Evolutionary conservation across 192 early-diverging fungal genomes (phyloP).

Genomic region (Mortierella antarctica): DNA sequence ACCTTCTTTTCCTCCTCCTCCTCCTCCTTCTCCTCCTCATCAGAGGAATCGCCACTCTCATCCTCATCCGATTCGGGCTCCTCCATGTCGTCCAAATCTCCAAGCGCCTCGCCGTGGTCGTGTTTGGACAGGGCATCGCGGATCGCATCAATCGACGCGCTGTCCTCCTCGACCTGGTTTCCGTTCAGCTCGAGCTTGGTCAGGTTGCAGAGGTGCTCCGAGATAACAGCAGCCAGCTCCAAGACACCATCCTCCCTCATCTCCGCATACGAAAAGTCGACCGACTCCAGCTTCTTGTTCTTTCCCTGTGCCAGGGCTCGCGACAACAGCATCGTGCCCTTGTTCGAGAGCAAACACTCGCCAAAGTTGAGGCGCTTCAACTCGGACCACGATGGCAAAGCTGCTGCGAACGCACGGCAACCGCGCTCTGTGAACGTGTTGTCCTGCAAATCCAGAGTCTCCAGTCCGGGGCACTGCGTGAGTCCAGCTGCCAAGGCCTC

Average conservation of each 20-base stretch:
- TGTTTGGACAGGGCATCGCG: conserved; percentile 73
- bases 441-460: conserved; percentile 92
- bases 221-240: conserved; percentile 73
- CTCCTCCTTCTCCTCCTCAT: conserved; percentile 62
- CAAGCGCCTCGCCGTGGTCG: conserved; percentile 83
- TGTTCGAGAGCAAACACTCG: conserved; percentile 87
- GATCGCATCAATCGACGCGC: conserved; percentile 79
- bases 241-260: conserved; percentile 82
- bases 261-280: conserved; percentile 91
- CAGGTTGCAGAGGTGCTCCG: conserved; percentile 71
- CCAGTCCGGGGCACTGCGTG: conserved; percentile 70
- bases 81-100: conserved; percentile 98
- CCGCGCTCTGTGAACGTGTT: conserved; percentile 94
- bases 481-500: conserved; percentile 76
- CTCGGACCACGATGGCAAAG: conserved; percentile 81
- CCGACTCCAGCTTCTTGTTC: conserved; percentile 63
- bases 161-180: conserved; percentile 89
- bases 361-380: conserved; percentile 86
- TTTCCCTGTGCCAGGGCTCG: conserved; percentile 71
- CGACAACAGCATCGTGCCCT: conserved; percentile 75
- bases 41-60: conserved; percentile 69
- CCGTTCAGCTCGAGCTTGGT: conserved; percentile 88
- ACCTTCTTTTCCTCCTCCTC: conserved; percentile 58
- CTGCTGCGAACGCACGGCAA: conserved; percentile 79
- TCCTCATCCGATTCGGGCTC: conserved; percentile 79